Base-by-base conservation (phyloP, 2,329 filamentous ascomycete genomes). In the Raffaelea arxii region DNA sequence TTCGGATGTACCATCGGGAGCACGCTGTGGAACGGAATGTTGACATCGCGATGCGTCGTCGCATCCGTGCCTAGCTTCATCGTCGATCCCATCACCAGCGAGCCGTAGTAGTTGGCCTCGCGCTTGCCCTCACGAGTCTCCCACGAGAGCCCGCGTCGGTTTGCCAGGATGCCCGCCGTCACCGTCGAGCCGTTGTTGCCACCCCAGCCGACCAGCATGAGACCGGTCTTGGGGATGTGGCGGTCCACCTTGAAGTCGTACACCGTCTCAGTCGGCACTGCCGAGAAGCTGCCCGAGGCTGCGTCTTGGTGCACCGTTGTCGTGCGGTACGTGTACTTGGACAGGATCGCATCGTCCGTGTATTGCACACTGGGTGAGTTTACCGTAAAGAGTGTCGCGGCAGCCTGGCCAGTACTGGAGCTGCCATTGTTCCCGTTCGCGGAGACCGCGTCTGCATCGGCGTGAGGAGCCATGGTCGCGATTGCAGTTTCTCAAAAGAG, bases 181-280 rank as follows among this genome's bases (percentile, higher is more conserved):
- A 98, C 88, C 49, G 92, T 98, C 55, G 88, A 88, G 55, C 92
- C 92, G 64, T 98, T 98, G 80, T 98, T 98, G 62, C 92, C 92
- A 68, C 92, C 92, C 81, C 85, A 91, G 54, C 92, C 92, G 56
- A 98, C 91, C 55, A 98, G 78, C 92, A 98, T 97, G 72, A 96
- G 79, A 62, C 92, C 92, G 56, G 88, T 79, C 76, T 91, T 94
- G 68, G 89, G 88, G 50, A 97, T 78, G 68, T 86, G 86, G 65
- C 91, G 88, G 64, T 95, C 85, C 61, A 92, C 86, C 77, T 95
- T 94, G 84, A 98, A 97, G 74, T 96, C 84, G 67, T 97, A 98
- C 56, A 83, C 71, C 53, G 86, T 92, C 70, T 94, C 85, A 68
- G 86, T 86, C 59, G 92, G 92, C 51, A 79, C 82, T 51, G 89